Evolutionary conservation across 2,329 filamentous ascomycete species (phyloP), one percentile per base, ranked within the genome.

Genomic region (Exophiala sp.): DNA sequence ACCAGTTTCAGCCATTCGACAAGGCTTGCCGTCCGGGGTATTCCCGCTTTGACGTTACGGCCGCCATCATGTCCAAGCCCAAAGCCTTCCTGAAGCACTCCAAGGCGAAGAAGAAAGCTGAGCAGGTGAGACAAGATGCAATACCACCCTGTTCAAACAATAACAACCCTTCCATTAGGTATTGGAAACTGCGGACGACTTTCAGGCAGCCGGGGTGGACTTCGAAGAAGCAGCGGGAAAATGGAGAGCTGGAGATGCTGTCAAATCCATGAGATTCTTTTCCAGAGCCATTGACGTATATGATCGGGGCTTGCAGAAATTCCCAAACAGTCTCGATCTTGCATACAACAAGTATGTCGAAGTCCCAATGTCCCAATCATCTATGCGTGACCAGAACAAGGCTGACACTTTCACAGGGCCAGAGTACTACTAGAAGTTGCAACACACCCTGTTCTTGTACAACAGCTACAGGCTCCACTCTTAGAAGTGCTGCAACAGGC

Each of bases 221-320:
- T 78, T 83, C 55, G 86, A 90, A 70, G 84, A 88, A 68, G 83
- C 83, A 4, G 86, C 84, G 5, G 85, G 86, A 58, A 90, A 90
- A 77, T 88, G 86, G 83, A 78, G 86, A 46, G 85, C 80, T 35
- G 87, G 86, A 18, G 86, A 90, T 66, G 78, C 83, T 16, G 80
- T 76, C 45, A 89, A 89, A 63, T 79, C 81, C 3, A 75, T 78
- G 59, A 74, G 83, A 43, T 78, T 78, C 63, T 77, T 77, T 65
- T 76, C 83, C 59, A 75, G 84, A 57, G 86, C 87, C 10, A 78
- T 88, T 48, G 79, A 86, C 47, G 76, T 78, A 41, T 90, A 89
- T 64, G 79, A 83, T 58, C 77, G 81, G 49, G 87, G 84, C 10
- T 66, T 89, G 32, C 71, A 72, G 45, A 81, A 75, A 55, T 84